Base-by-base conservation (phyloP, 331 rosid genomes). In the Telfairia occidentalis region DNA sequence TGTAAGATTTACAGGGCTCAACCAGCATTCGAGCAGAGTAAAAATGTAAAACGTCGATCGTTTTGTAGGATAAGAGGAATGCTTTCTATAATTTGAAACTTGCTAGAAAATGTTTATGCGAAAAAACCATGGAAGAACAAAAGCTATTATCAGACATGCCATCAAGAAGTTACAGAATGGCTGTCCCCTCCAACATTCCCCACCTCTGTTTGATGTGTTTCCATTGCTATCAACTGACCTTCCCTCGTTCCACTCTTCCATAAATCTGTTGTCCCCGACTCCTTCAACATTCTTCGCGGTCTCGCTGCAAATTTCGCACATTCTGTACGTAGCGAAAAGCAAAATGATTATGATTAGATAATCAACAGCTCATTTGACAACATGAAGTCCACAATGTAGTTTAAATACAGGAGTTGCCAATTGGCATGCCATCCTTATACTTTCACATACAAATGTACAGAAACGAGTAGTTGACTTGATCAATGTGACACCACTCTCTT, bases 111-210 rank as follows among this genome's bases (percentile, higher is more conserved):
- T 82, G 82, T 90, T 85, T 81, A 88, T 93, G 78, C 89, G 98
- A 60, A 91, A 88, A 83, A 91, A 90, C 98, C 98, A 94, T 38
- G 98, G 97, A 26, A 94, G 96, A 35, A 94, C 96, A 78, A 94
- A 94, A 65, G 98, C 96, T 76, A 94, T 86, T 75, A 94, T 93
- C 82, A 94, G 83, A 83, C 97, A 94, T 5, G 96, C 96, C 97
- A 94, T 91, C 83, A 94, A 86, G 89, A 94, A 94, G 85, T 94
- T 94, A 82, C 98, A 94, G 80, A 94, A 91, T 40, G 97, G 92
- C 73, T 94, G 98, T 83, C 90, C 90, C 52, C 93, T 87, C 93
- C 90, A 90, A 80, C 96, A 90, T 75, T 88, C 83, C 40, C 83
- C 84, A 16, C 77, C 70, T 42, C 81, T 74, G 16, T 55, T 86